Evolutionary conservation across 2,329 filamentous ascomycete species (phyloP).

Genomic region (Aspergillus pseudoviridinutans): DNA sequence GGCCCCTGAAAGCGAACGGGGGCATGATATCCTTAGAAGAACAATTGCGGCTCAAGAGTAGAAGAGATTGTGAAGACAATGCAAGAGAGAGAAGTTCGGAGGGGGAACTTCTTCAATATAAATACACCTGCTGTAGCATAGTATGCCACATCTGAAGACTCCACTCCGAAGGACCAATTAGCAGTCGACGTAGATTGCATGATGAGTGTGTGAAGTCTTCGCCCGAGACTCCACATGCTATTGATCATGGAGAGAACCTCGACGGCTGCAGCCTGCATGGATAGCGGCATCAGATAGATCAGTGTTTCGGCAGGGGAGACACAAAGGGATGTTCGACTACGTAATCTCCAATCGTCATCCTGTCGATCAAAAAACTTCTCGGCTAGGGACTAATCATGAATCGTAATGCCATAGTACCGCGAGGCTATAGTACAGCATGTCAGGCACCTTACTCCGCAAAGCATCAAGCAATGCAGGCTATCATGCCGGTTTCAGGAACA

Average conservation of each 20-base stretch:
- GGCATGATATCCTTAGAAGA: slow-evolving; percentile 1
- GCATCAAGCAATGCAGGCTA: background rate
- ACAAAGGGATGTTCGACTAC: background rate
- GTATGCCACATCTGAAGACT: background rate
- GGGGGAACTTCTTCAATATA: background rate
- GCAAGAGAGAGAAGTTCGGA: background rate
- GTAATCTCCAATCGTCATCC: background rate
- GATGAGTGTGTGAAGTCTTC: background rate
- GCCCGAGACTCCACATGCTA: background rate
- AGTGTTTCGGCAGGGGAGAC: too few species aligned
- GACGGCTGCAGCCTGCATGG: background rate
- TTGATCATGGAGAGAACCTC: background rate
- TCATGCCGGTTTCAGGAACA: background rate
- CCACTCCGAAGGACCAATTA: background rate
- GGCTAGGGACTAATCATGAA: too few species aligned
- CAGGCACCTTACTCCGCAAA: background rate
- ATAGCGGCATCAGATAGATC: background rate
- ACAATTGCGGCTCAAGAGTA: background rate
- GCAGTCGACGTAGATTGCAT: background rate
- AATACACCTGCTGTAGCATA: background rate
- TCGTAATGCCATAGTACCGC: too few species aligned
- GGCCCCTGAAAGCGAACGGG: background rate
- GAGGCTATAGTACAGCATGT: background rate
- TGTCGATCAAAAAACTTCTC: background rate
- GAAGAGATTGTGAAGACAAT: background rate